Conservation (phyloP, 2,329 filamentous ascomycete species). For the Penicillium sp. region DNA sequence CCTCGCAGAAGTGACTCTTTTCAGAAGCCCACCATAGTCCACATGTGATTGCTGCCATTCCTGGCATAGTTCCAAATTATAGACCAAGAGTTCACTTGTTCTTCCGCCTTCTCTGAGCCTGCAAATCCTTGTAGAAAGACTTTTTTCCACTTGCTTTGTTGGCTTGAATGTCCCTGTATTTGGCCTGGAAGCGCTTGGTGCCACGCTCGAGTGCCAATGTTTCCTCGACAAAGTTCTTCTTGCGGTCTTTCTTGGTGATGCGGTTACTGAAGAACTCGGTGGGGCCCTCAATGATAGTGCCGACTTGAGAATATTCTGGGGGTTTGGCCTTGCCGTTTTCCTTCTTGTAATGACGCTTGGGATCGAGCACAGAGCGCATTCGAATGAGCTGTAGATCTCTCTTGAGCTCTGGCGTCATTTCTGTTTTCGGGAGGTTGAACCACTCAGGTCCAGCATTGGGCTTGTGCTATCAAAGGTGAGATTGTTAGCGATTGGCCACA, state of each 20-base stretch:
- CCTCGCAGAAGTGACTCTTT: neutral
- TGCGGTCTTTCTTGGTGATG: conserved; percentile 81
- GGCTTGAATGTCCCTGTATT: conserved; percentile 81
- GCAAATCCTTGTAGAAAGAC: conserved; percentile 78
- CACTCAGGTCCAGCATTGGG: conserved; percentile 75
- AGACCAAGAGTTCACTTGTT: conserved; percentile 21
- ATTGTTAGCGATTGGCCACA: conserved; percentile 29
- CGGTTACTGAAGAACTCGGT: conserved; percentile 82
- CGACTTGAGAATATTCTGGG: conserved; percentile 84
- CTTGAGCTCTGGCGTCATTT: conserved; percentile 80
- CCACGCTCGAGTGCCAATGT: conserved; percentile 67
- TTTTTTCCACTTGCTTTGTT: conserved; percentile 86
- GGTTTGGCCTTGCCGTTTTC: conserved; percentile 66
- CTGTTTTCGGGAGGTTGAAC: conserved; percentile 84
- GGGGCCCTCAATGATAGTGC: conserved; percentile 82
- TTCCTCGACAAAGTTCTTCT: conserved; percentile 83
- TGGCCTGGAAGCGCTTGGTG: conserved; percentile 74
- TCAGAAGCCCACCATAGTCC: neutral
- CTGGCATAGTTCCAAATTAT: neutral
- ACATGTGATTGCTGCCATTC: neutral
- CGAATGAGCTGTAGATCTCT: conserved; percentile 84
- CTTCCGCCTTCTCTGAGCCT: conserved; percentile 52
- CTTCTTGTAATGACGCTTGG: conserved; percentile 90
- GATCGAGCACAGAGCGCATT: conserved; percentile 84
- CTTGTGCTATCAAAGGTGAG: conserved; percentile 46